phyloP scores from a whole-genome alignment of 164 flowering plant species.

The Piper betle region DNA sequence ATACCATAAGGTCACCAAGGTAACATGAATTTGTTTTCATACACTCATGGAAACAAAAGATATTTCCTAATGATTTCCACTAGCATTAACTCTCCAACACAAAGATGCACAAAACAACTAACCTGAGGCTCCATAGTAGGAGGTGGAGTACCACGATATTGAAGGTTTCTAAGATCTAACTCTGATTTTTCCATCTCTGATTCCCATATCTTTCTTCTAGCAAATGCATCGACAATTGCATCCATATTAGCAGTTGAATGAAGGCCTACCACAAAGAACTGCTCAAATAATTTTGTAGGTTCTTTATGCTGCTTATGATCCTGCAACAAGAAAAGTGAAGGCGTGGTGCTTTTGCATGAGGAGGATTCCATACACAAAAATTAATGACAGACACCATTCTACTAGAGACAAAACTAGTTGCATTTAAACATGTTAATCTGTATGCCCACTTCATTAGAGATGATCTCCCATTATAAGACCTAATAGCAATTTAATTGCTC shows the following conservation, averaged over 20 bases:
- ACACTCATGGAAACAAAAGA: not conserved
- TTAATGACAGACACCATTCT: too few species aligned
- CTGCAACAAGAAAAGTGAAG: slow-evolving; percentile 25
- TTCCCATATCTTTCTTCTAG: slow-evolving; percentile 72
- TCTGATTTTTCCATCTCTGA: slow-evolving; percentile 36
- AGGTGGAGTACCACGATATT: slow-evolving; percentile 33
- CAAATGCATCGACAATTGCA: slow-evolving; percentile 64
- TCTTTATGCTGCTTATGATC: slow-evolving; percentile 46
- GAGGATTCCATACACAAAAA: not conserved
- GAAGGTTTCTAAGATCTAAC: slow-evolving; percentile 26
- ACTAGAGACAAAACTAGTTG: too few species aligned
- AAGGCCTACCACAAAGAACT: slow-evolving; percentile 79
- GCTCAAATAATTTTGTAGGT: slow-evolving; percentile 76
- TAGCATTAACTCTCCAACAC: not conserved
- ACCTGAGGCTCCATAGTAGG: slow-evolving; percentile 88
- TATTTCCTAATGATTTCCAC: not conserved
- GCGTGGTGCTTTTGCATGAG: not conserved
- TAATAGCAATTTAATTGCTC: not conserved
- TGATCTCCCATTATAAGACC: too few species aligned
- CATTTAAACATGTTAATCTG: too few species aligned
- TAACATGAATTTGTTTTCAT: not conserved
- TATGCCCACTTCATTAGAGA: too few species aligned
- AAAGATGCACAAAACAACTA: not conserved
- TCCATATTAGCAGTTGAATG: slow-evolving; percentile 70
- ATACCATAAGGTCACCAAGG: too few species aligned